Evolutionary conservation across 2,329 filamentous ascomycete species (phyloP), one percentile per base, ranked within the genome.

Genomic region (Arachnomyces sp.): DNA sequence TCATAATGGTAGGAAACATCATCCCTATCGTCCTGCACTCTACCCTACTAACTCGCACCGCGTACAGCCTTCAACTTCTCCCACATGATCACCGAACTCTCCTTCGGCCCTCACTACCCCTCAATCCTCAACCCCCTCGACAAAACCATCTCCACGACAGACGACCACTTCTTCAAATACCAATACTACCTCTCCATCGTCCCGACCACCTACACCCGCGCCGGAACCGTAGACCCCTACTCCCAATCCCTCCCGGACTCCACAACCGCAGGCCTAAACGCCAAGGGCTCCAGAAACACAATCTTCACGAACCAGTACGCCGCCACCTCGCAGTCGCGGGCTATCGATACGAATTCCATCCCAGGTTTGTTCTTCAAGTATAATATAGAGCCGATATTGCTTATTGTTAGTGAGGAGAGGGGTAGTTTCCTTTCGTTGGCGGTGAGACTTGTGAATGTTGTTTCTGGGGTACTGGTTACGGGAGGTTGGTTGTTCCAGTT

Each of bases 331-430:
- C 89, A 96, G 69, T 82, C 76, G 52, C 77, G 81, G 54, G 31
- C 43, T 2, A 46, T 64, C n/a, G 31, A 33, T 11, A 14, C 31
- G 11, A 14, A 33, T 14, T 67, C 70, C 43, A 77, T 95, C 1
- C 92, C 92, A 0, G 92, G 92, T 25, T 79, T 98, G 46, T 98
- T 96, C 61, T 85, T 98, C 75, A 98, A 96, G 69, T 98, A 94
- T 67, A 90, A 96, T 60, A 95, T 98, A 53, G 92, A 98, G 71
- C 92, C 92, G 1, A 89, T 98, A 53, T 69, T 92, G 60, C 71
- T 98, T 39, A 81, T 83, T 18, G 82, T 98, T 31, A 82, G 82
- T 46, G 90, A 96, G 67, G 79, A 80, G 55, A 79, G 88, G 56
- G 81, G 82, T 42, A 74, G 84, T 32, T 70, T 94, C 43, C 65